Conservation (phyloP, 139 green algal genomes). For the Chara braunii region DNA sequence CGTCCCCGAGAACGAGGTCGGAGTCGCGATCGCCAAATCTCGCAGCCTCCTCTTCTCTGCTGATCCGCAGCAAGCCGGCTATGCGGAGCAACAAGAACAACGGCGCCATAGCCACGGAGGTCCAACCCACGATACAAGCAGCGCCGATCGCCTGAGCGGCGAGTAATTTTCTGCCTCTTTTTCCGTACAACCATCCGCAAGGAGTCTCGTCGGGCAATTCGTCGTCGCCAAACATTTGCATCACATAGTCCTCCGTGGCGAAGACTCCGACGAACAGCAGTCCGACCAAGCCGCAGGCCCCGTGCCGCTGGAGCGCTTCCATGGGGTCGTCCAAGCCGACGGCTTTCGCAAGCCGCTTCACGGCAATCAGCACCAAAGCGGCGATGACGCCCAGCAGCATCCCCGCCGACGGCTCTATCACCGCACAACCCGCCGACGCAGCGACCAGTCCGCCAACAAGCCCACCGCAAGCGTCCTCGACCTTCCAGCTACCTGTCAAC, state of each 20-base stretch:
- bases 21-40: too few relatives aligned
- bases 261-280: slow-evolving; percentile 30
- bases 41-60: slow-evolving; percentile 42
- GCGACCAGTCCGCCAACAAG: too few relatives aligned
- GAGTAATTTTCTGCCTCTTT: slow-evolving; percentile 41
- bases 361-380: slow-evolving; percentile 34
- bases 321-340: slow-evolving; percentile 65
- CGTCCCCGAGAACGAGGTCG: too few relatives aligned
- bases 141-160: slow-evolving; percentile 52
- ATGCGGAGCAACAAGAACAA: slow-evolving; percentile 65
- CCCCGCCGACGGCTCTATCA: too few relatives aligned
- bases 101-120: slow-evolving; percentile 42
- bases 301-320: slow-evolving; percentile 66
- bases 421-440: too few relatives aligned
- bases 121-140: slow-evolving; percentile 58
- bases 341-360: slow-evolving; percentile 27
- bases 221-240: too few relatives aligned
- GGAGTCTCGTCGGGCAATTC: slow-evolving; percentile 9
- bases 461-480: too few relatives aligned
- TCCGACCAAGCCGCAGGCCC: slow-evolving; percentile 52
- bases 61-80: slow-evolving; percentile 41
- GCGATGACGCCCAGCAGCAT: too few relatives aligned
- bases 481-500: too few relatives aligned
- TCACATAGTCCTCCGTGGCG: too few relatives aligned
- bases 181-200: slow-evolving; percentile 42